These are phyloP conservation scores for Solanum chiquidenum DNA, from an alignment of 257 asterid genomes.

Conservation along the genomic window DNA sequence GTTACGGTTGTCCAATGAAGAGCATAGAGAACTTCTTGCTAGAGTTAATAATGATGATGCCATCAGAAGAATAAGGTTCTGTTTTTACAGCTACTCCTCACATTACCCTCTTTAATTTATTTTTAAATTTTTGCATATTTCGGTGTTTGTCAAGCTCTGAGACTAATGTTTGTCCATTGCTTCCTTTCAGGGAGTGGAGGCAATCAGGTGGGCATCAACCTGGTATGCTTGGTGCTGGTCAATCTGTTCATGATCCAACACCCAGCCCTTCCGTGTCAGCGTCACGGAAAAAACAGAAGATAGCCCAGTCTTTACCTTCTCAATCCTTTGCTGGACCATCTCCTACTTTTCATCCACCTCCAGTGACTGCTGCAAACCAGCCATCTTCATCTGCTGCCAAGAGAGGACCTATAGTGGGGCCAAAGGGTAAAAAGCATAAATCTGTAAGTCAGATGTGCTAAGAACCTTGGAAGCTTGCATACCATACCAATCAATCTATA, in stretches of 20 bases:
- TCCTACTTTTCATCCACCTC: constrained; percentile 42
- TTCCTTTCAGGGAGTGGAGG: constrained; percentile 50
- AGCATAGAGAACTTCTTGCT: constrained; percentile 73
- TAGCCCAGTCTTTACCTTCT: constrained; percentile 37
- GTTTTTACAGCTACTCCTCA: neutral
- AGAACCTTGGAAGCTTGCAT: constrained; percentile 7
- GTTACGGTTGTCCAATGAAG: constrained; percentile 84
- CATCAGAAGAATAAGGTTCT: constrained; percentile 74
- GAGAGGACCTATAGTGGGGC: constrained; percentile 45
- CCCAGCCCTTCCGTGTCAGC: constrained; percentile 69
- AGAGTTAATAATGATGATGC: constrained; percentile 77
- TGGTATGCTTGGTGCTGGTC: constrained; percentile 34
- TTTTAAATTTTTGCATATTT: neutral
- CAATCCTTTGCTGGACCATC: constrained; percentile 58
- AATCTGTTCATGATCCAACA: constrained; percentile 40
- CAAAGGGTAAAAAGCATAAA: constrained; percentile 54
- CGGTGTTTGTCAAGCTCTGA: neutral
- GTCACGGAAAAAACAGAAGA: constrained; percentile 58
- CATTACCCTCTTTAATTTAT: neutral
- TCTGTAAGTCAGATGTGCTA: constrained; percentile 35
- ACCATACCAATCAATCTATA: neutral
- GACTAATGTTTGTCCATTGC: neutral
- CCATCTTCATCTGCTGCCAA: constrained; percentile 53
- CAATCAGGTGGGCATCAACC: constrained; percentile 30
- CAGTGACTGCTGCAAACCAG: constrained; percentile 41